These are phyloP conservation scores for Aspergillus haitiensis DNA, from an alignment of 495 filamentous ascomycete genomes.

Conservation along the genomic window DNA sequence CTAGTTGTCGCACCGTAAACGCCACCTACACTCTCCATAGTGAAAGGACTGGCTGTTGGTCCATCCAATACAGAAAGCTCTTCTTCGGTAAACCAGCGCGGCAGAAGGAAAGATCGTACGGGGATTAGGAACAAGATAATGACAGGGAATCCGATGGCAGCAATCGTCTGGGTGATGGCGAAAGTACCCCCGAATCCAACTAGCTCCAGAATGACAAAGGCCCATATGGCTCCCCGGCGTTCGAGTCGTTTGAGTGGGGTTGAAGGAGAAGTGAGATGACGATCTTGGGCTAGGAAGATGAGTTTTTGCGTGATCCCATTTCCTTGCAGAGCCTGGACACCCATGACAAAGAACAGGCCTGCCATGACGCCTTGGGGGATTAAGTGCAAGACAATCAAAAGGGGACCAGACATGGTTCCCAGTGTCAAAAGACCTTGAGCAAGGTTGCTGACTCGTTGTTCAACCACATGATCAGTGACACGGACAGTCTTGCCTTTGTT, in stretches of 20 bases:
- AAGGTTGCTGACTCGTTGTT: conserved; percentile 87
- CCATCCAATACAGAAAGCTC: conserved; percentile 75
- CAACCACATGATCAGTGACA: conserved; percentile 72
- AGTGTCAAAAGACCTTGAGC: conserved; percentile 80
- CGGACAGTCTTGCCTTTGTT: conserved; percentile 63
- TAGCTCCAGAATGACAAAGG: conserved; percentile 74
- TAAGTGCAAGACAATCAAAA: conserved; percentile 77
- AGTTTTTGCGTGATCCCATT: conserved; percentile 86
- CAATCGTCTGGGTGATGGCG: conserved; percentile 94
- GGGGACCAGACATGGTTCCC: conserved; percentile 83
- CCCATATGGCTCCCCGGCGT: conserved; percentile 66
- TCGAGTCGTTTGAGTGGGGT: conserved; percentile 66
- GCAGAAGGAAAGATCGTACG: conserved; percentile 68
- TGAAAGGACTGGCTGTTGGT: conserved; percentile 80
- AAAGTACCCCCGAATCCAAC: conserved; percentile 83
- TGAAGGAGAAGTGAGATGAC: conserved; percentile 56
- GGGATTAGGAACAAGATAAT: conserved; percentile 84
- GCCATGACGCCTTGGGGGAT: conserved; percentile 88
- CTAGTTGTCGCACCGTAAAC: conserved; percentile 50
- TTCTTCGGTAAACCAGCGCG: conserved; percentile 62
- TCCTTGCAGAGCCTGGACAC: conserved; percentile 72
- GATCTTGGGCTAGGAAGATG: conserved; percentile 71
- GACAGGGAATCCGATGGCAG: conserved; percentile 90
- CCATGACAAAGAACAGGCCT: conserved; percentile 95
- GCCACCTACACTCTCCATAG: conserved; percentile 81